Conservation (phyloP, 2,329 filamentous ascomycete species). For the Aspergillus awamori region DNA sequence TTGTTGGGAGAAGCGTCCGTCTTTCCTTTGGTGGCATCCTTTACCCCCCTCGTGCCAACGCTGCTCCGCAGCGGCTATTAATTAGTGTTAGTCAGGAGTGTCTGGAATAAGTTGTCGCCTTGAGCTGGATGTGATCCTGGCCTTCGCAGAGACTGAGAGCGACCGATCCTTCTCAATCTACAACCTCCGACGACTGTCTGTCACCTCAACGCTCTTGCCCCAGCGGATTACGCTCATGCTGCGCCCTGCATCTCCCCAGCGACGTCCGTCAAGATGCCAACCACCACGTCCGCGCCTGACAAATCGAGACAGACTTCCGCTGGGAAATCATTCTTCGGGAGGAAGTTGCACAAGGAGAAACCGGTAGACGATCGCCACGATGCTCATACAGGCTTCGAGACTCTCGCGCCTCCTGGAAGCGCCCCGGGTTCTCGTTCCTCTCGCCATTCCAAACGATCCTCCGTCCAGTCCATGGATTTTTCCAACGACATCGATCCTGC, state of each 20-base stretch:
- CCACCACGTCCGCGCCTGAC: slow-evolving; percentile 67
- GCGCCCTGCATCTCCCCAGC: slow-evolving; percentile 35
- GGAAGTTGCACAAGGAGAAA: slow-evolving; percentile 75
- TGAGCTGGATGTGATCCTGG: not conserved
- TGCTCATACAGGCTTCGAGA: slow-evolving; percentile 61
- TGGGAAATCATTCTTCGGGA: slow-evolving; percentile 83
- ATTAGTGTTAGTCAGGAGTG: slow-evolving; percentile 23
- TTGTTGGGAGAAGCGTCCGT: not conserved
- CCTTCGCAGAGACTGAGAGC: not conserved
- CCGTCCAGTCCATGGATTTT: slow-evolving; percentile 70
- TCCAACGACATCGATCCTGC: slow-evolving; percentile 61
- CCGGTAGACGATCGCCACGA: slow-evolving; percentile 65
- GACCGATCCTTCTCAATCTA: not conserved
- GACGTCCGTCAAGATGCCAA: slow-evolving; percentile 51
- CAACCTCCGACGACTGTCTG: slow-evolving; percentile 3
- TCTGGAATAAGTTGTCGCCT: slow-evolving; percentile 12
- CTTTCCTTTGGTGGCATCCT: not conserved
- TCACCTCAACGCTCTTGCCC: slow-evolving; percentile 1
- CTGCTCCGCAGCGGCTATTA: slow-evolving; percentile 28
- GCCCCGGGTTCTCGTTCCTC: slow-evolving; percentile 70
- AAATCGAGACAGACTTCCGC: slow-evolving; percentile 82
- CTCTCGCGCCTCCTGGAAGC: slow-evolving; percentile 64
- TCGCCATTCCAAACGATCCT: slow-evolving; percentile 72
- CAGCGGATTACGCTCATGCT: slow-evolving; percentile 34
- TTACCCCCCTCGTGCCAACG: slow-evolving; percentile 21